Evolutionary conservation across 345 rosid species (phyloP).

Genomic region (Camelina sativa): DNA sequence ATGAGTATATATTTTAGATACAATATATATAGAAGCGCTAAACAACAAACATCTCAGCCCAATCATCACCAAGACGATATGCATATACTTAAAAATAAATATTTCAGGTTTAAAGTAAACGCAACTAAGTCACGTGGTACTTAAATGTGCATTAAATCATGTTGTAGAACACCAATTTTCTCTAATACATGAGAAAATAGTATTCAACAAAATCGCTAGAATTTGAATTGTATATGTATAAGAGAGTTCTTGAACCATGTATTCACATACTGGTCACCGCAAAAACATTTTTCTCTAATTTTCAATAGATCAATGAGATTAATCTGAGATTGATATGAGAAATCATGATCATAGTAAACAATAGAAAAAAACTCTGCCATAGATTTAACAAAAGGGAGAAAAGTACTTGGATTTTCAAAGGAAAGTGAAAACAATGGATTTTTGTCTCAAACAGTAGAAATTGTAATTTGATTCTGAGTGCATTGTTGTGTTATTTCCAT

Average conservation of each 20-base stretch:
- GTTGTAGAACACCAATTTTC: background rate
- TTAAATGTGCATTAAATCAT: background rate
- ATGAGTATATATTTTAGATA: background rate
- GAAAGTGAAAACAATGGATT: background rate
- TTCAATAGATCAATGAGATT: conserved; percentile 3
- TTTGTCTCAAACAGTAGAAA: background rate
- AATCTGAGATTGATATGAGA: background rate
- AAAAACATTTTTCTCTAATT: background rate
- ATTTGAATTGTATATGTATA: background rate
- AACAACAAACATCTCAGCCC: background rate
- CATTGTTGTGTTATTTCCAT: conserved; percentile 11
- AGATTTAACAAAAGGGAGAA: background rate
- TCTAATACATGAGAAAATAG: background rate
- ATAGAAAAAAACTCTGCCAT: background rate
- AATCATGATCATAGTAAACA: background rate
- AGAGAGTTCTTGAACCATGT: background rate
- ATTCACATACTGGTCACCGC: background rate
- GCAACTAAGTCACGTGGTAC: background rate
- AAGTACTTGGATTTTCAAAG: conserved; percentile 1
- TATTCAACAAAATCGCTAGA: background rate
- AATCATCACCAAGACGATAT: background rate
- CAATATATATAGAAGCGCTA: background rate
- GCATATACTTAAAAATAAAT: no score
- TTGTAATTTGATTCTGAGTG: background rate
- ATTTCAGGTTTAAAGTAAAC: background rate